A percentile compares a stretch with the other conserved stretches of the same genome.
phyloP scores from a whole-genome alignment of 2,329 filamentous ascomycete species.

The Hymenotorrendiella dingleyae region DNA sequence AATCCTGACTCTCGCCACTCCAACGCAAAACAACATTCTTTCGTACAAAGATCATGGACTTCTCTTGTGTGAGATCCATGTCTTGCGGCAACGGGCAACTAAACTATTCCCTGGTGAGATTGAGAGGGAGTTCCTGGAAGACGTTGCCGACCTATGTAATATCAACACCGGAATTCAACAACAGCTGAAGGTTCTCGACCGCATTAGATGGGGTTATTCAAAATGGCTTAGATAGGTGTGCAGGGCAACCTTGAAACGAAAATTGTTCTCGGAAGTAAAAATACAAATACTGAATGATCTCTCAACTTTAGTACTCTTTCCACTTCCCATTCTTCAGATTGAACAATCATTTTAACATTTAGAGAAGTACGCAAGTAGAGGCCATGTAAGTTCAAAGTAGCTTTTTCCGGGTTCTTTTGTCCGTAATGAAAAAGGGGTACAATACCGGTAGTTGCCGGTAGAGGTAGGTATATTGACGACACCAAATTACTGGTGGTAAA shows the following conservation, averaged over 20 bases:
- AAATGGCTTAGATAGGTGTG: conserved; percentile 55
- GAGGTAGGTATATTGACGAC: no score
- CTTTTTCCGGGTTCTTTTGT: no score
- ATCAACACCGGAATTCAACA: conserved; percentile 68
- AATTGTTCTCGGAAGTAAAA: no score
- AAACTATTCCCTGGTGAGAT: conserved; percentile 67
- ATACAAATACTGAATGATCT: background rate
- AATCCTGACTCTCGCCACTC: conserved; percentile 62
- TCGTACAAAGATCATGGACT: conserved; percentile 91
- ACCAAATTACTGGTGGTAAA: no score
- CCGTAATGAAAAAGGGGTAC: no score
- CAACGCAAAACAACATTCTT: conserved; percentile 67
- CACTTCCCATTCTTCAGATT: no score
- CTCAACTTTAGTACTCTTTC: no score
- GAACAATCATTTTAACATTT: no score
- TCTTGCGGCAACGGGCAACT: conserved; percentile 64
- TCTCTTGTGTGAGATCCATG: conserved; percentile 82
- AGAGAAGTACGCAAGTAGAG: no score
- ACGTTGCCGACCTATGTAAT: conserved; percentile 80
- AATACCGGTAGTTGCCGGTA: no score
- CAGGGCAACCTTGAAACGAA: no score
- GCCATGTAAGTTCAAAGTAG: no score
- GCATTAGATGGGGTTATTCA: conserved; percentile 86
- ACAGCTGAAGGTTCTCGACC: conserved; percentile 72
- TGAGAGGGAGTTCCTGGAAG: conserved; percentile 80